Conservation (phyloP, 441 rosid species). For the Melianthus villosus region DNA sequence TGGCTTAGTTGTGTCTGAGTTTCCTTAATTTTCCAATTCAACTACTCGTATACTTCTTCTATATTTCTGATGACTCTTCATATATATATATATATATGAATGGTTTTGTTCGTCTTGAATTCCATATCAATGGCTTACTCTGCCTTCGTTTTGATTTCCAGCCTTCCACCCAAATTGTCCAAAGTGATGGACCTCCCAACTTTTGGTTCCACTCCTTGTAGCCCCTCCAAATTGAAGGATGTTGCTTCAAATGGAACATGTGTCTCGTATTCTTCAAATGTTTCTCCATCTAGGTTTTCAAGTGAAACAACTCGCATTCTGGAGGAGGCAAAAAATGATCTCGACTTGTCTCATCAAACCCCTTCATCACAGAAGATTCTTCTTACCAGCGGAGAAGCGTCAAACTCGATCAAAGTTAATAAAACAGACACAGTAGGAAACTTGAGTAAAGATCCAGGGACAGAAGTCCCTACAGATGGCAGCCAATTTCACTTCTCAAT, state of each 20-base stretch:
- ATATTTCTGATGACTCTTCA: too few species aligned
- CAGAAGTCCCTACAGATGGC: slow-evolving; percentile 12
- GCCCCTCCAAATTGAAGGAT: slow-evolving; percentile 27
- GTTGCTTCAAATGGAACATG: slow-evolving; percentile 15
- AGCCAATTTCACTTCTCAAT: slow-evolving; percentile 75
- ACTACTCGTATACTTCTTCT: too few species aligned
- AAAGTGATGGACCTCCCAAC: slow-evolving; percentile 49
- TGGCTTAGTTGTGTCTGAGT: too few species aligned
- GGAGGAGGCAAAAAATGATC: slow-evolving; percentile 18
- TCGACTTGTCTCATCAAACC: slow-evolving; percentile 15
- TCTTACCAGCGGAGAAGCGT: slow-evolving; percentile 11
- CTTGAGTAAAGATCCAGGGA: slow-evolving; percentile 10
- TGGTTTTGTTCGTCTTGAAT: too few species aligned
- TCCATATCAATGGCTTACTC: slow-evolving; percentile 3
- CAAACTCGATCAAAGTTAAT: slow-evolving; percentile 10
- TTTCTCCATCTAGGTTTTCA: slow-evolving; percentile 38
- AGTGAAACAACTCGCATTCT: slow-evolving; percentile 18
- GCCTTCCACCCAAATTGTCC: slow-evolving; percentile 42
- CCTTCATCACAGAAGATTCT: slow-evolving; percentile 20
- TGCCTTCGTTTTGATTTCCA: slow-evolving; percentile 18
- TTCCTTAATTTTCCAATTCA: too few species aligned
- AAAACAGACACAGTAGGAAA: slow-evolving; percentile 12
- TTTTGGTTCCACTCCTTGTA: slow-evolving; percentile 27
- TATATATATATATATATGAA: too few species aligned
- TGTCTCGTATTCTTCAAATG: slow-evolving; percentile 11